These are phyloP conservation scores for Mycena belliarum DNA, from an alignment of 768 basidiomycete genomes.

Conservation along the genomic window DNA sequence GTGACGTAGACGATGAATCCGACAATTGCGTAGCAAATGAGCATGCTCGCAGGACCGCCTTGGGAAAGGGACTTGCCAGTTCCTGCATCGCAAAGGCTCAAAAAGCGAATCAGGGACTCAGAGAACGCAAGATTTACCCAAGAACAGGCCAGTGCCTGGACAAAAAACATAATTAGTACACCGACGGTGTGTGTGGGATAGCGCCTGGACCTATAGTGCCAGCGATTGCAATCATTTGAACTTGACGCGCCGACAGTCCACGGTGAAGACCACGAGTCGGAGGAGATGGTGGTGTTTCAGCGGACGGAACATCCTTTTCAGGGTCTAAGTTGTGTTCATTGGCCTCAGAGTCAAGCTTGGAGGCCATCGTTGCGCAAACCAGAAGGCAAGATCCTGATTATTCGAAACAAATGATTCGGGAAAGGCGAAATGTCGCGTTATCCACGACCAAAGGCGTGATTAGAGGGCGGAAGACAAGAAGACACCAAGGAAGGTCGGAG, in stretches of 20 bases:
- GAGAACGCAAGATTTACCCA: slow-evolving; percentile 31
- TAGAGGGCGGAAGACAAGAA: too few relatives aligned
- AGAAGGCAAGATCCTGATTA: too few relatives aligned
- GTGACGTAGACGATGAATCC: slow-evolving; percentile 79
- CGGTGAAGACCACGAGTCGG: slow-evolving; percentile 49
- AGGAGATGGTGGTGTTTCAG: too few relatives aligned
- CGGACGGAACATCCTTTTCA: too few relatives aligned
- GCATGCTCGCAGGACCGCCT: slow-evolving; percentile 85
- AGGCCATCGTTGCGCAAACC: too few relatives aligned
- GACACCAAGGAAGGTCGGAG: too few relatives aligned
- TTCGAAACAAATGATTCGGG: too few relatives aligned
- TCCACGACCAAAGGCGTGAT: too few relatives aligned
- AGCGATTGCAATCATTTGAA: slow-evolving; percentile 87
- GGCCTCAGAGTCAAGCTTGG: background rate
- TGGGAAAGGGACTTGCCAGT: slow-evolving; percentile 78
- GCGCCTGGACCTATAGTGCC: slow-evolving; percentile 57
- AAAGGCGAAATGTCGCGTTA: too few relatives aligned
- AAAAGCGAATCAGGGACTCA: too few relatives aligned
- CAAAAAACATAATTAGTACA: slow-evolving; percentile 30
- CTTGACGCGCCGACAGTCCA: slow-evolving; percentile 73
- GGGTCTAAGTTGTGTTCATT: slow-evolving; percentile 9
- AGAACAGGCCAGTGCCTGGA: slow-evolving; percentile 60
- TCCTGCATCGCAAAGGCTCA: too few relatives aligned
- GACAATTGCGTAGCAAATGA: slow-evolving; percentile 77
- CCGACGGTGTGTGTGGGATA: slow-evolving; percentile 43